A percentile compares a stretch with the other conserved stretches of the same genome.
Conservation (phyloP, 306 rosid genomes). For the Cicer judaicum region DNA sequence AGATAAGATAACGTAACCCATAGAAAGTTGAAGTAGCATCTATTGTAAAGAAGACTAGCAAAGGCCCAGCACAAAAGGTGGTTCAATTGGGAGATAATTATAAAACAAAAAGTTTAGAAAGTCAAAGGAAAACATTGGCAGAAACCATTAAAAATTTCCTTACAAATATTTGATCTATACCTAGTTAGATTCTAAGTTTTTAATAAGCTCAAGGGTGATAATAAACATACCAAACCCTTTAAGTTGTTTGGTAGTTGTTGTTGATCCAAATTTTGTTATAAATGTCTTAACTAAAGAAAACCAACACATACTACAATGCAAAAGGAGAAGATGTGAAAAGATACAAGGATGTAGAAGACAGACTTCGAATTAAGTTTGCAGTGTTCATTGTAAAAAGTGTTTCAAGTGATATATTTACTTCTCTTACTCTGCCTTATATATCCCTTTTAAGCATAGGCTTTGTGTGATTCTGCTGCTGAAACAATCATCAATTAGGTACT, state of each 20-base stretch:
- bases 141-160: neutral
- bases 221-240: neutral
- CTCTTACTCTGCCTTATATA: neutral
- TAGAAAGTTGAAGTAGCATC: neutral
- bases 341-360: neutral
- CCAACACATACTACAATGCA: neutral
- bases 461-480: neutral
- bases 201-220: neutral
- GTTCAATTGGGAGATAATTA: neutral
- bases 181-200: neutral
- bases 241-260: neutral
- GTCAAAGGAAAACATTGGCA: neutral
- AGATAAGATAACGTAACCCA: constrained; percentile 6
- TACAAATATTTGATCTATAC: neutral
- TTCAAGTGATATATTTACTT: constrained; percentile 6
- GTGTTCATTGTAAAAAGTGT: neutral
- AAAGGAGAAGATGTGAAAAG: constrained; percentile 1
- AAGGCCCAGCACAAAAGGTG: neutral
- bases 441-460: neutral
- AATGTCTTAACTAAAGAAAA: neutral
- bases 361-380: neutral
- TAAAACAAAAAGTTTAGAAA: neutral
- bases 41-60: neutral
- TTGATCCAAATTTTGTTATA: constrained; percentile 17
- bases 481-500: constrained; percentile 18